These are phyloP conservation scores for Penicillium herquei DNA, from an alignment of 495 filamentous ascomycete species.

Conservation along the genomic window DNA sequence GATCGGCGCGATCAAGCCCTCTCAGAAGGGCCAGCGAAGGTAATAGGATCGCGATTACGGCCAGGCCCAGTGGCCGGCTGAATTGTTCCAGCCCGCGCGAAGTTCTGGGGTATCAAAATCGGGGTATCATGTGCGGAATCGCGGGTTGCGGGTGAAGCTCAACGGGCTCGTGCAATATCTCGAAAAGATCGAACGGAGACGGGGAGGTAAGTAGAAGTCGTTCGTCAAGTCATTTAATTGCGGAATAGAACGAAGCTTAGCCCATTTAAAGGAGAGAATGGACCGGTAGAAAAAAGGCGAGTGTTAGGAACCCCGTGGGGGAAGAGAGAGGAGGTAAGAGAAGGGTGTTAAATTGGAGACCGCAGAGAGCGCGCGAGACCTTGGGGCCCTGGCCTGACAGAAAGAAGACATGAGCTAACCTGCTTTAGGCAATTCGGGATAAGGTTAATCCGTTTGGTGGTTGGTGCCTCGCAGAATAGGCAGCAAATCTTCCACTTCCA, in stretches of 20 bases:
- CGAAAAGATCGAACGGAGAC: constrained; percentile 34
- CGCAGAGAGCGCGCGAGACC: constrained; percentile 36
- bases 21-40: constrained; percentile 25
- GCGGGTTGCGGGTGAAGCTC: constrained; percentile 39
- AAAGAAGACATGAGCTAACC: constrained; percentile 39
- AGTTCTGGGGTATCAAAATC: constrained; percentile 17
- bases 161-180: constrained; percentile 54
- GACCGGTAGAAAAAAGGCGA: constrained; percentile 59
- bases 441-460: constrained; percentile 28
- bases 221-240: constrained; percentile 49
- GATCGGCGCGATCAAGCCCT: constrained; percentile 21
- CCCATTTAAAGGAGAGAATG: constrained; percentile 49
- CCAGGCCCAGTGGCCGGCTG: constrained; percentile 48
- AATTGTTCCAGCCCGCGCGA: constrained; percentile 31
- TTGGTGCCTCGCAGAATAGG: neutral
- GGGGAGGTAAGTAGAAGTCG: constrained; percentile 15
- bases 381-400: constrained; percentile 25
- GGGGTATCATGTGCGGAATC: constrained; percentile 48
- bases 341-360: constrained; percentile 34
- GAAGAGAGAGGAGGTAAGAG: constrained; percentile 42
- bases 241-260: constrained; percentile 53
- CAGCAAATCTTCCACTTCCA: neutral
- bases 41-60: constrained; percentile 25
- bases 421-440: constrained; percentile 29
- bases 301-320: constrained; percentile 39